A percentile compares a stretch with the other conserved stretches of the same genome.
Conservation (phyloP, 768 basidiomycete genomes). For the Macrolepiota albuminosa region DNA sequence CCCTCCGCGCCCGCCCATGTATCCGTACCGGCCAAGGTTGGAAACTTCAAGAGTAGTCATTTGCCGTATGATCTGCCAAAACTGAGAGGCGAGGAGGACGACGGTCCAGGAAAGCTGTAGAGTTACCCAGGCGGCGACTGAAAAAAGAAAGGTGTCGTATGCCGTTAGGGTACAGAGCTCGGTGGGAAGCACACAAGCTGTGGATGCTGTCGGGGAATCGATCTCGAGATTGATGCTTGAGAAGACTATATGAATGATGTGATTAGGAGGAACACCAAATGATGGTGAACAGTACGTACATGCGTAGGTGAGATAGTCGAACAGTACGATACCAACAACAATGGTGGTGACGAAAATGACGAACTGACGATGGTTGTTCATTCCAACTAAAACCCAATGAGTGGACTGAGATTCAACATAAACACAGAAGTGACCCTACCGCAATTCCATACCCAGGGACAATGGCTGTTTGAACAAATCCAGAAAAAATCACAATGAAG, state of each 20-base stretch:
- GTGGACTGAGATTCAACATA: not conserved
- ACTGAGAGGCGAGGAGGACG: slow-evolving; percentile 79
- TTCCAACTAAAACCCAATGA: slow-evolving; percentile 55
- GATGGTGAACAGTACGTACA: slow-evolving; percentile 48
- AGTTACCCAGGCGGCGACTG: slow-evolving; percentile 80
- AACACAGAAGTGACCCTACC: slow-evolving; percentile 43
- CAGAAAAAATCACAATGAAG: not conserved
- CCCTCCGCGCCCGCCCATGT: slow-evolving; percentile 89
- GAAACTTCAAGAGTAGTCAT: slow-evolving; percentile 96
- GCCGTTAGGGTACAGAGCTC: slow-evolving; percentile 67
- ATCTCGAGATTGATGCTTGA: slow-evolving; percentile 35
- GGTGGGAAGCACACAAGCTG: slow-evolving; percentile 64
- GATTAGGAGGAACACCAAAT: not conserved
- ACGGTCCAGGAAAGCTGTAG: slow-evolving; percentile 95
- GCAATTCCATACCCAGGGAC: slow-evolving; percentile 99
- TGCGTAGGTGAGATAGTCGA: slow-evolving; percentile 79
- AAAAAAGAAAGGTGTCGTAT: slow-evolving; percentile 79
- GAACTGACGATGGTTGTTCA: slow-evolving; percentile 94
- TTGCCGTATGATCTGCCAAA: slow-evolving; percentile 90
- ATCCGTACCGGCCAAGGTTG: slow-evolving; percentile 93
- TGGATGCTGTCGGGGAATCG: slow-evolving; percentile 37
- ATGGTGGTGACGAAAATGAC: slow-evolving; percentile 86
- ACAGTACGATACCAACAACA: slow-evolving; percentile 72
- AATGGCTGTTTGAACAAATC: slow-evolving; percentile 56
- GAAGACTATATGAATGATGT: slow-evolving; percentile 36